Base-by-base conservation (phyloP, 1,284 basidiomycete species). In the Pyrrhoderma lamaoense region DNA sequence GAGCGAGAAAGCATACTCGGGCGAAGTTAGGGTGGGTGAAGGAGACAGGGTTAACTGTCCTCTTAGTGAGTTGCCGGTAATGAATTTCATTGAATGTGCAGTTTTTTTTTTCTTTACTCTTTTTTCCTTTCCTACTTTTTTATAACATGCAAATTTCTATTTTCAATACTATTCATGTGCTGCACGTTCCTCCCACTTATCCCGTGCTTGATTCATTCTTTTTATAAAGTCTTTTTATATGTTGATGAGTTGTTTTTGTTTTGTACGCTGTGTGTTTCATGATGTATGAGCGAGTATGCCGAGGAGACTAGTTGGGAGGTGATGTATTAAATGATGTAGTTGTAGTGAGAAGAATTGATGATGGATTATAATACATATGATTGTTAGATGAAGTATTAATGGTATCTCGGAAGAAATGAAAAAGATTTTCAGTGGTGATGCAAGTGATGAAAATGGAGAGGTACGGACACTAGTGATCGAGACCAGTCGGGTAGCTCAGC, bases 21-120 rank as follows among this genome's bases (percentile, higher is more conserved):
- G 73, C 71, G 1, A 69, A 80, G 0, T 60, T 75, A 40, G 65
- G 70, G 50, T 76, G 73, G 72, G 82, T 84, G 35, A 88, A 88
- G 69, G 64, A 77, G 56, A 71, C 71, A 18, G 84, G 84, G 0
- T 62, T 88, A 47, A 73, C 77, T 52, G 80, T 82, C 22, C 67
- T 87, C 18, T 65, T 88, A 49, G 75, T 87, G 34, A 62, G 60
- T 45, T 68, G 63, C 53, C 64, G 57, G 47, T 42, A 51, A 36
- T 66, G 53, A 55, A 14, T n/a, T n/a, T n/a, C n/a, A 31, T 31
- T 31, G 27, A 18, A 43, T 22, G 48, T 47, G 37, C 21, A 23
- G 3, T 37, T 27, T 14, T n/a, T 27, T 27, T 36, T 21, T 8
- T 7, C 18, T 35, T n/a, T n/a, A 11, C 11, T 21, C 35, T 47